Evolutionary conservation across 352 stramenopile species (phyloP).

Genomic region (Phytophthora melonis): DNA sequence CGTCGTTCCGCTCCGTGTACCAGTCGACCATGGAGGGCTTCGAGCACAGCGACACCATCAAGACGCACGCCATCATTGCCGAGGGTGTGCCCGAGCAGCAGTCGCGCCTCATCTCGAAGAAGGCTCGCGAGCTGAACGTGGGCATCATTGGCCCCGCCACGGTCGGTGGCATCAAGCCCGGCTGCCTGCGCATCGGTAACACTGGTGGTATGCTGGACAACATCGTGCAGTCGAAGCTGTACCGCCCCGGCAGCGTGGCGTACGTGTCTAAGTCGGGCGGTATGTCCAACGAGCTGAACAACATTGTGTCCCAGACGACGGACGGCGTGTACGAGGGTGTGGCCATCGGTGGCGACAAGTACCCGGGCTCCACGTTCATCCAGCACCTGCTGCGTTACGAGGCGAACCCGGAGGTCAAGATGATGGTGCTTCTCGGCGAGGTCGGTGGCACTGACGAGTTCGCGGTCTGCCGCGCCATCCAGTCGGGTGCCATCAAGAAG

Average conservation of each 20-base stretch:
- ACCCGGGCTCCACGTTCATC: slow-evolving; percentile 97
- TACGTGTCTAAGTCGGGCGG: slow-evolving; percentile 98
- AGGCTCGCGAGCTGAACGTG: slow-evolving; percentile 91
- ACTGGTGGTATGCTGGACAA: slow-evolving; percentile 98
- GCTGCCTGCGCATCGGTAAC: slow-evolving; percentile 97
- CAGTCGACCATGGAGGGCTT: slow-evolving; percentile 96
- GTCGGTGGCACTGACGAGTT: slow-evolving; percentile 97
- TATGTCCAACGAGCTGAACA: slow-evolving; percentile 99
- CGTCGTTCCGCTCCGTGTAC: slow-evolving; percentile 97
- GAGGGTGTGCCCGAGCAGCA: slow-evolving; percentile 97
- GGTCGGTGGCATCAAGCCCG: slow-evolving; percentile 97
- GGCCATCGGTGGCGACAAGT: slow-evolving; percentile 95
- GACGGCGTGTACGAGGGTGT: slow-evolving; percentile 97
- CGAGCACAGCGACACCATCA: slow-evolving; percentile 93
- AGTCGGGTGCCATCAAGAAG: slow-evolving; percentile 95
- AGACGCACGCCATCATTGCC: slow-evolving; percentile 97
- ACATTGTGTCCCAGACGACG: slow-evolving; percentile 96
- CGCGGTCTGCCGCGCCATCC: slow-evolving; percentile 93
- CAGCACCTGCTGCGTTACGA: slow-evolving; percentile 97
- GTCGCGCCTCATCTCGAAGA: slow-evolving; percentile 95
- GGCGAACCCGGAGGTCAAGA: slow-evolving; percentile 95
- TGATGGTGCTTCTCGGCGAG: slow-evolving; percentile 97
- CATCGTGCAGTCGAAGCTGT: slow-evolving; percentile 98
- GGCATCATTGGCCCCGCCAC: slow-evolving; percentile 96
- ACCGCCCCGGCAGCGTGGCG: slow-evolving; percentile 95